Base-by-base conservation (phyloP, 345 rosid genomes). In the Geranium brycei region DNA sequence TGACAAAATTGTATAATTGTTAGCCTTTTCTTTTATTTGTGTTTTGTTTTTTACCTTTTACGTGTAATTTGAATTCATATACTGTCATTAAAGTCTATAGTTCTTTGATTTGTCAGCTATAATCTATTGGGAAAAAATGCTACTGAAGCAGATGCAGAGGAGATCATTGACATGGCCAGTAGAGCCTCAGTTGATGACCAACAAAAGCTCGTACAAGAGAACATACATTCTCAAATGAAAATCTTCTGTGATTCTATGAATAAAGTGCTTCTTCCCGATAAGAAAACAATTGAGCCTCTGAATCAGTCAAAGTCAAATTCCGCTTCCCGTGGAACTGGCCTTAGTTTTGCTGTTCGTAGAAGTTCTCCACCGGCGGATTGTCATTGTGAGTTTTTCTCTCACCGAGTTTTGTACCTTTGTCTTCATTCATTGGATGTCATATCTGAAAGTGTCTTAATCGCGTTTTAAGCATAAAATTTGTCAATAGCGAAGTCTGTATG, bases 181-280 rank as follows among this genome's bases (percentile, higher is more conserved):
- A 84, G 85, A 78, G 86, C 91, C 68, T 76, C 95, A 30, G 67
- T 83, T 17, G 62, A 69, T 59, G 96, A 92, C 67, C 98, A 89
- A 72, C 86, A 87, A 70, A 84, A 82, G 72, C 93, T 75, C 75
- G 91, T 92, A 23, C 95, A 83, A 59, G 95, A 87, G 64, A 92
- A 87, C 67, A 75, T 92, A 68, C 90, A 84, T 66, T 66, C 64
- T 69, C 96, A 92, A 69, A 67, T 87, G 19, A 41, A 71, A 75
- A 66, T 66, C 55, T 82, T 87, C 67, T 87, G 86, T 72, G 58
- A 63, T 19, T 72, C 75, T 16, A 84, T 92, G 95, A 84, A 89
- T 72, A 67, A 71, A 66, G 78, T 87, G 73, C 87, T 89, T 67
- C 85, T 84, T 67, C 75, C 78, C 32, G 67, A 80, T 68, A 62